These are phyloP conservation scores for Trypanosoma cruzi DNA, from an alignment of 208 protist species.

Conservation along the genomic window DNA sequence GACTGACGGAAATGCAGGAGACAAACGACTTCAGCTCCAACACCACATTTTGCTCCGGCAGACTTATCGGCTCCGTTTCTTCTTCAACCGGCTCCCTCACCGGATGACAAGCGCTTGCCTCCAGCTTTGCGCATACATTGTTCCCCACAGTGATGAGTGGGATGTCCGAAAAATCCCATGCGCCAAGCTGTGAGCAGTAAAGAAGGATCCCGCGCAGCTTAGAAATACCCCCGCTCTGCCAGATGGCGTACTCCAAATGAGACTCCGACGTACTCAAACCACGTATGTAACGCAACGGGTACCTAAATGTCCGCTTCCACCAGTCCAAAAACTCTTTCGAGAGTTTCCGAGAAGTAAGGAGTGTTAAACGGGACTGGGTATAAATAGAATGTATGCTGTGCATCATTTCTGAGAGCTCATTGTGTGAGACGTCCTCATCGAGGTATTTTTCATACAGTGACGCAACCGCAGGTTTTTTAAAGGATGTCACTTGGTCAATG, in stretches of 20 bases:
- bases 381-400: conserved; percentile 80
- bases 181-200: conserved; percentile 89
- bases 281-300: conserved; percentile 74
- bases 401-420: conserved; percentile 88
- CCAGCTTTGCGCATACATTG: conserved; percentile 66
- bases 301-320: conserved; percentile 66
- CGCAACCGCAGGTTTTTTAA: conserved; percentile 57
- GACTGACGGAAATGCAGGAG: conserved; percentile 76
- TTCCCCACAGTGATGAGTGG: conserved; percentile 87
- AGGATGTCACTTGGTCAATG: conserved; percentile 85
- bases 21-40: conserved; percentile 85
- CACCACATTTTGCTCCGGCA: conserved; percentile 82
- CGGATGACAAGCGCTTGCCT: conserved; percentile 16
- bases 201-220: conserved; percentile 79
- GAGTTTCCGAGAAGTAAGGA: conserved; percentile 73
- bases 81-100: background rate
- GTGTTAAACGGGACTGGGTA: conserved; percentile 54
- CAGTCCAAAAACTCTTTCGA: conserved; percentile 55
- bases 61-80: conserved; percentile 8
- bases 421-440: conserved; percentile 76
- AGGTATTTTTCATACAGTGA: conserved; percentile 87
- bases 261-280: conserved; percentile 79
- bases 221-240: conserved; percentile 36
- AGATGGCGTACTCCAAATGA: conserved; percentile 83
- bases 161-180: conserved; percentile 84